Base-by-base conservation (phyloP, 192 early-diverging fungal species). In the Backusella australiensis region DNA sequence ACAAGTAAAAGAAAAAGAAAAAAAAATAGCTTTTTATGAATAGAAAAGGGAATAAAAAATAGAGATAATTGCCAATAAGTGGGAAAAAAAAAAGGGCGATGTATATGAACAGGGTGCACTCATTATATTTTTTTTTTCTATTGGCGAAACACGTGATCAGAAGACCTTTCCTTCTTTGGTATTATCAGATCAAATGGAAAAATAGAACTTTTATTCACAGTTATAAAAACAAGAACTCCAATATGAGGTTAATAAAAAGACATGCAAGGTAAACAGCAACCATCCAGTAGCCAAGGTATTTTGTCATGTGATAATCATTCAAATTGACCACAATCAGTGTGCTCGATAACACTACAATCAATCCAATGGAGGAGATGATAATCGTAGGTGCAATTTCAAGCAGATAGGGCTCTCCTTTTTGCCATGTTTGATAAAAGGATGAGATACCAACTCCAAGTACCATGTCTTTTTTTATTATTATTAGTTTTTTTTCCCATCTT, bases 391-490 rank as follows among this genome's bases (percentile, higher is more conserved):
- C 89, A n/a, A 91, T 77, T 15, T 88, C 76, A 14, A 94, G 77
- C 15, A 79, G 71, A 70, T 90, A 88, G 15, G 82, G 72, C 19
- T 77, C 76, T 34, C 85, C 81, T 8, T 79, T 85, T 34, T 82
- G 82, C 6, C 85, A 34, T 32, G 88, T 87, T 71, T 82, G 81
- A 29, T 88, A 88, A 39, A 86, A 86, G 1, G 89, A 91, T 63
- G 92, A 89, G 19, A 94, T 84, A 29, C 95, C 95, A 14, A 96
- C 85, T n/a, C 95, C 95, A 17, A 96, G 86, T 42, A 96, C 81
- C 59, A 95, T 85, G 52, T 94, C 89, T 92, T 63, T 53, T 7
- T 19, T 23, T 12, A 2, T 41, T 29, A 41, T 38, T 71, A 23
- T 59, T 23, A 59, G 6, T 19, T 8, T 12, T 59, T 9, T 29